Evolutionary conservation across 2,329 filamentous ascomycete species (phyloP), one percentile per base, ranked within the genome.

Genomic region (Colletotrichum noveboracense): DNA sequence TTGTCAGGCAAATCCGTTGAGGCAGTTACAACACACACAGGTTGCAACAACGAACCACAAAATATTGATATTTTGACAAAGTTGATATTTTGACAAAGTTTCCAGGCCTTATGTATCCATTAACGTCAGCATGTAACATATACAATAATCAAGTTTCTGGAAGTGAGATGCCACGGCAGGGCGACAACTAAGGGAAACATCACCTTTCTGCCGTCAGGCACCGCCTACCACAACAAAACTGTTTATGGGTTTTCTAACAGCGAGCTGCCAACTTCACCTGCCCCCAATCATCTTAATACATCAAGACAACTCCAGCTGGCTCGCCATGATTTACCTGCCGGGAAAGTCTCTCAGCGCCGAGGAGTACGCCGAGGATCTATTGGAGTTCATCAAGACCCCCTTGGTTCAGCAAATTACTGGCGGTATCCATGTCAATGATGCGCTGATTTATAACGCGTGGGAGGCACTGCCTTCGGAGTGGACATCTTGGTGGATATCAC

Each of bases 381-480:
- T 69, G 7, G 48, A 68, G 2, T 82, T 84, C 34, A 73, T 81
- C n/a, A 55, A 74, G 6, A 78, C 81, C 8, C 77, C 82, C 6
- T 71, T 84, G 14, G 77, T 83, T 13, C 80, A 78, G 8, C 82
- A 84, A 34, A 80, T 84, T 36, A 82, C 81, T 2, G 82, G 82
- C 4, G 82, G 80, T n/a, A 80, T 84, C 34, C 82, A 84, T 67
- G 82, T 83, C 68, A 84, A 84, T 55, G 82, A 84, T 71, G 80
- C 82, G 3, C 66, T 84, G 34, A 81, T 83, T 65, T 43, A 79
- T 52, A 61, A 81, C 68, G 81, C 81, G 13, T 84, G 82, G 82
- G 77, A 75, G 14, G 75, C 78, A 4, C 61, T 84, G 32, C 82
- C 82, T 7, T 2, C 28, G 12, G 81, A 83, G 32, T 84, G 82